Base-by-base conservation (phyloP, 768 basidiomycete species). In the Auriscalpium vulgare region DNA sequence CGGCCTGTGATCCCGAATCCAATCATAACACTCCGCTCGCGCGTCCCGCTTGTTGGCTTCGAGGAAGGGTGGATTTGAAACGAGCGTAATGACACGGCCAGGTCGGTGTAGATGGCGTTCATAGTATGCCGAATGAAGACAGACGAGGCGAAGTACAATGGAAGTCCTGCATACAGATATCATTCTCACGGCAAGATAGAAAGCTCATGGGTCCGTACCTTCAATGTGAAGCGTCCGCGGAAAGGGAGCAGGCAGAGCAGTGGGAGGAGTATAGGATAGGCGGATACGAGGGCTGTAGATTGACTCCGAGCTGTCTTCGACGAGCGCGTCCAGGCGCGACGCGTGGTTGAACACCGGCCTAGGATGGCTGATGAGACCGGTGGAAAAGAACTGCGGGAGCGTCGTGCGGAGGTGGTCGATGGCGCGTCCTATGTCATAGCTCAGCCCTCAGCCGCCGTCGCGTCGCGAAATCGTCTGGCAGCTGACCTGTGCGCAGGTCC, bases 401-500 rank as follows among this genome's bases (percentile, higher is more conserved):
- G 89, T 89, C 58, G 80, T 74, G 63, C 81, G 81, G 0, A 91
- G 72, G 36, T 87, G 71, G 63, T 82, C 79, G 53, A 87, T 83
- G 3, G 84, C 86, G 37, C 87, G 83, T 50, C 88, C 88, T 91
- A 58, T 23, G 38, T 10, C 16, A 21, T 19, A 19, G 38, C 11
- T 8, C 43, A 8, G 7, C 34, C 16, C 16, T 34, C 8, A 10
- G n/a, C 16, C n/a, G 19, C 10, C 3, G 14, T 23, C 16, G 23
- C 13, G 47, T 19, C 43, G 37, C 11, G 49, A 35, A 52, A 58
- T 21, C 36, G 10, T 23, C 9, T n/a, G 19, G 23, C 36, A 43
- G 62, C 70, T 38, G 56, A 85, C 88, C 87, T 63, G 86, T 87
- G 23, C 86, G 82, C 50, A 89, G 76, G 64, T 88, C 81, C 88